phyloP scores from a whole-genome alignment of 2,329 filamentous ascomycete genomes.

The Aureobasidium sp. region DNA sequence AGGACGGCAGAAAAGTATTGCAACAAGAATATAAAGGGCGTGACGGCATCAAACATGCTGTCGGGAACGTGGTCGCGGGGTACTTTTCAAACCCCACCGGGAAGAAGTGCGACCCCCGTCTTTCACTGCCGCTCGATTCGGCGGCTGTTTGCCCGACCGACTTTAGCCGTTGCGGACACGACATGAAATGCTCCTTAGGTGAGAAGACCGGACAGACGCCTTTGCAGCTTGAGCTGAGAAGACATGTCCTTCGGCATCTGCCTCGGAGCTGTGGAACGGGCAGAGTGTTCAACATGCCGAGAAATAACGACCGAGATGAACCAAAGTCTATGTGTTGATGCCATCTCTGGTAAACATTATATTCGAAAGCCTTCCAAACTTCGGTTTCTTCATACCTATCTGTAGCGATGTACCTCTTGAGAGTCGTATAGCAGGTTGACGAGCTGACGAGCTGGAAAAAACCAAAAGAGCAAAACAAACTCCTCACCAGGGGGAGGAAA shows the following conservation, averaged over 20 bases:
- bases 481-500: background rate
- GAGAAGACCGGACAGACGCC: background rate
- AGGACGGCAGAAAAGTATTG: background rate
- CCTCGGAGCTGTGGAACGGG: background rate
- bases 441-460: too few relatives aligned
- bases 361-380: background rate
- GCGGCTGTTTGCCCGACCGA: background rate
- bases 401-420: background rate
- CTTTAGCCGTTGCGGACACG: background rate
- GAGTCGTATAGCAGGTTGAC: background rate
- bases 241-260: background rate
- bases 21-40: background rate
- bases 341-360: background rate
- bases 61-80: constrained; percentile 7
- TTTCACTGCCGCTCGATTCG: background rate
- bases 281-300: background rate
- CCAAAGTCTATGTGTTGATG: background rate
- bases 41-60: background rate
- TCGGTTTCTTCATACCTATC: background rate
- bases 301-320: background rate
- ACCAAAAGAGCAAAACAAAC: background rate
- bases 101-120: background rate
- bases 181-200: too few relatives aligned
- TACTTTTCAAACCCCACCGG: background rate
- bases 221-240: background rate